Evolutionary conservation across 225 moss, liverwort and hornwort genomes (phyloP).

Genomic region (Pseudisothecium myosuroides): DNA sequence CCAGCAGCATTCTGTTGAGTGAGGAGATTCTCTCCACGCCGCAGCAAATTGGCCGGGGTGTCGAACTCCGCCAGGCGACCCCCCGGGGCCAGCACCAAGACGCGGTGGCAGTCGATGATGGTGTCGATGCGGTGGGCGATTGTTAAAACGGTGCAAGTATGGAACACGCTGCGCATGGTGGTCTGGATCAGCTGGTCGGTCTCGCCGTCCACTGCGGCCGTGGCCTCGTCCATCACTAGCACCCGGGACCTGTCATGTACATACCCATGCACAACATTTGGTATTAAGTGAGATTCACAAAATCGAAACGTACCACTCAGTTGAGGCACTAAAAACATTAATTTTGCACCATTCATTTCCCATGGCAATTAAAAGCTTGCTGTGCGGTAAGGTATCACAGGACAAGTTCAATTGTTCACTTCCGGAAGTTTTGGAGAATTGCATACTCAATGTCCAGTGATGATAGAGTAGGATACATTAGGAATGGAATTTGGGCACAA

Average conservation of each 20-base stretch:
- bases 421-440: no score
- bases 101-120: constrained; percentile 52
- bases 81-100: constrained; percentile 44
- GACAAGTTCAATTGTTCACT: no score
- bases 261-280: not conserved
- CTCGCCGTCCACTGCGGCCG: constrained; percentile 63
- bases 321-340: no score
- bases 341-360: no score
- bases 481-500: no score
- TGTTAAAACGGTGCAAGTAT: constrained; percentile 49
- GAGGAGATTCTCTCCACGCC: not conserved
- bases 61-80: constrained; percentile 10
- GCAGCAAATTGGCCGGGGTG: not conserved
- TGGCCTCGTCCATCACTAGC: constrained; percentile 76
- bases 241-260: constrained; percentile 22
- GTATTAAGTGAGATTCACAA: not conserved
- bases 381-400: no score
- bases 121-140: constrained; percentile 48
- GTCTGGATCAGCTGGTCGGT: constrained; percentile 57
- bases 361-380: no score
- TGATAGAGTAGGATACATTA: no score
- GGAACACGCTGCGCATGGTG: constrained; percentile 42
- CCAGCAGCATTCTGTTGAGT: not conserved
- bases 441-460: no score
- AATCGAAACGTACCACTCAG: not conserved